Base-by-base conservation (phyloP, 768 basidiomycete species). In the Tricholoma sp. region DNA sequence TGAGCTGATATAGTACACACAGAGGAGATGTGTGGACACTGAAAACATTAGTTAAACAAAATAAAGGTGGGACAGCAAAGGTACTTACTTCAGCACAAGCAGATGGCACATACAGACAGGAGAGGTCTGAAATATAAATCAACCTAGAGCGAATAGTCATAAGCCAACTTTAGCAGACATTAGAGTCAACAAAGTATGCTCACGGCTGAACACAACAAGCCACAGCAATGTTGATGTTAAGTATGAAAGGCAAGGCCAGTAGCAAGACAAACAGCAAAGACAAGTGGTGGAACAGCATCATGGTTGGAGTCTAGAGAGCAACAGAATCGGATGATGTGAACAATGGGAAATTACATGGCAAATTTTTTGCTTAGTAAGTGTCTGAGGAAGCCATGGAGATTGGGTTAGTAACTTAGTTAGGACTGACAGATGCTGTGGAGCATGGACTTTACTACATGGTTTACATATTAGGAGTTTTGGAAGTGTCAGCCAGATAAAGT, bases 281-380 rank as follows among this genome's bases (percentile, higher is more conserved):
- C 3, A 5, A 47, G 46, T 47, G 46, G 24, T 47, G 46, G 22
- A 47, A 29, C 5, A 5, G 46, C 46, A 47, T 24, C 46, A 47
- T 47, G 46, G 24, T 47, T 47, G 46, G 46, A 47, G 46, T 45
- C 43, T 45, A 45, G 43, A 45, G 43, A 45, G 43, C 43, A 45
- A 47, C 24, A 47, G 46, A 8, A 47, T 45, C 22, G 27, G 46
- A 47, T 10, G 14, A 47, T n/a, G 46, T 29, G 16, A n/a, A 47
- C 46, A n/a, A n/a, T 12, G 12, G 24, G 22, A 14, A n/a, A 5
- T 27, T 27, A 27, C 24, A 4, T 47, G 27, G 21, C 37, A 39
- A 18, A 4, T 41, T 41, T 41, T 41, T 41, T 34, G 43, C 43
- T 45, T 22, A 22, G 43, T 45, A 45, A 45, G 43, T 45, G 43